Evolutionary conservation across 2,329 filamentous ascomycete genomes (phyloP), one percentile per base, ranked within the genome.

Genomic region (Sordariomycetes sp.): DNA sequence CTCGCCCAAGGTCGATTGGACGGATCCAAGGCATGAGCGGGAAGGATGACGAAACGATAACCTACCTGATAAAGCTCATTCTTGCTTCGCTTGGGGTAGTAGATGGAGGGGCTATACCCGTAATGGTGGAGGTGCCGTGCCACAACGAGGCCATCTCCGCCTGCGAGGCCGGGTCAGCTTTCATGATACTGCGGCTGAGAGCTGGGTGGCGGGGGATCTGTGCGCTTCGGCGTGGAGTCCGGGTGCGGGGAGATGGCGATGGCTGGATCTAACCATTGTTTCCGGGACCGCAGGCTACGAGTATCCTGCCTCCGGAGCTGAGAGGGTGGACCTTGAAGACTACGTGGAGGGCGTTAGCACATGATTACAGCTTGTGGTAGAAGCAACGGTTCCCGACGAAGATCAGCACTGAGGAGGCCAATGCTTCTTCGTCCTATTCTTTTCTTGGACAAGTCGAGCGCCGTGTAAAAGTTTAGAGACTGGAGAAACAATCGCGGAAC

Each of bases 141-240:
- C 53, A 92, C 91, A 32, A 99, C 94, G 2, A 99, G 81, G 2
- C 94, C 94, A 70, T 99, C 94, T 42, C 94, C 94, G 61, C 94
- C 89, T 91, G 56, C 35, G 56, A 28, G 17, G 45, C 28, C n/a
- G 56, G 15, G 45, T n/a, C n/a, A n/a, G n/a, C n/a, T n/a, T n/a
- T n/a, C n/a, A n/a, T n/a, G 32, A 20, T 55, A 61, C 10, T 22
- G 20, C 42, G 42, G 8, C n/a, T 20, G 17, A 20, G 22, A n/a
- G 17, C 42, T 48, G 42, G 42, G 42, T 8, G 24, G 8, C 24
- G 25, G 25, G 35, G 34, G 12, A 45, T 55, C 17, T 45, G 13
- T 20, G 28, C 36, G n/a, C 10, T 3, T 28, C 5, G n/a, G 12
- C 2, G 39, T 13, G 5, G 24, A 24, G 22, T 1, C 35, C 20